These are phyloP conservation scores for Tolypocladium inflatum DNA, from an alignment of 2,329 filamentous ascomycete genomes.

Conservation along the genomic window DNA sequence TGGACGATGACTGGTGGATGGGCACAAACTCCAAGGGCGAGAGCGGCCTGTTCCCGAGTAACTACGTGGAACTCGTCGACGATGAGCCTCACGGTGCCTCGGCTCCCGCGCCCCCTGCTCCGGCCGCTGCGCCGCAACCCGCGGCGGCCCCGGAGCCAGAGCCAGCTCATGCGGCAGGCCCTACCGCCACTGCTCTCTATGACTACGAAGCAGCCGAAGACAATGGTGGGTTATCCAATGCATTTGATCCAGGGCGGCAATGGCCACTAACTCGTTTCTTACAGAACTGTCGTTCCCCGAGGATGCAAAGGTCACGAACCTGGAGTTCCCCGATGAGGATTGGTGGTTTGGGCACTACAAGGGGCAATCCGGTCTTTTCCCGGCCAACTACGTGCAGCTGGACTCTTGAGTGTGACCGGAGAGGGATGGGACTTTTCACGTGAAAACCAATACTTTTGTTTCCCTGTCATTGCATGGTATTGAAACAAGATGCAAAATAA, in stretches of 20 bases:
- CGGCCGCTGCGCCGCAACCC: constrained; percentile 25
- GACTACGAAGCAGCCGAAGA: constrained; percentile 97
- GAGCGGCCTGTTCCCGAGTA: constrained; percentile 87
- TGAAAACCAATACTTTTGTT: neutral
- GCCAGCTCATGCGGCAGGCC: constrained; percentile 29
- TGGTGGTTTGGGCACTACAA: constrained; percentile 94
- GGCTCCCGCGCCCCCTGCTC: constrained; percentile 22
- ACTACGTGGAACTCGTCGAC: constrained; percentile 84
- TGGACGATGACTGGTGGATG: constrained; percentile 99
- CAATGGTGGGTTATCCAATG: constrained; percentile 48
- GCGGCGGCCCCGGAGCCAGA: constrained; percentile 19
- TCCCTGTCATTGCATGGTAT: neutral
- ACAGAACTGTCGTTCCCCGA: constrained; percentile 75
- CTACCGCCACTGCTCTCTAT: constrained; percentile 77
- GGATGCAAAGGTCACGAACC: constrained; percentile 66
- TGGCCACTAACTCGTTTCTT: neutral
- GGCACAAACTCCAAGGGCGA: constrained; percentile 80
- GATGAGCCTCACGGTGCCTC: constrained; percentile 33
- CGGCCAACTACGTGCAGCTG: constrained; percentile 59
- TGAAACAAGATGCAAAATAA: neutral
- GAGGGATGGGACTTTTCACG: neutral
- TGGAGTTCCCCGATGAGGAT: constrained; percentile 96
- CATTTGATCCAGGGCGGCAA: neutral
- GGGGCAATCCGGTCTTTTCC: constrained; percentile 76
- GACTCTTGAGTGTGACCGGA: constrained; percentile 20